Evolutionary conservation across 2,329 filamentous ascomycete species (phyloP), one percentile per base, ranked within the genome.

Genomic region (Colletotrichum phormii): DNA sequence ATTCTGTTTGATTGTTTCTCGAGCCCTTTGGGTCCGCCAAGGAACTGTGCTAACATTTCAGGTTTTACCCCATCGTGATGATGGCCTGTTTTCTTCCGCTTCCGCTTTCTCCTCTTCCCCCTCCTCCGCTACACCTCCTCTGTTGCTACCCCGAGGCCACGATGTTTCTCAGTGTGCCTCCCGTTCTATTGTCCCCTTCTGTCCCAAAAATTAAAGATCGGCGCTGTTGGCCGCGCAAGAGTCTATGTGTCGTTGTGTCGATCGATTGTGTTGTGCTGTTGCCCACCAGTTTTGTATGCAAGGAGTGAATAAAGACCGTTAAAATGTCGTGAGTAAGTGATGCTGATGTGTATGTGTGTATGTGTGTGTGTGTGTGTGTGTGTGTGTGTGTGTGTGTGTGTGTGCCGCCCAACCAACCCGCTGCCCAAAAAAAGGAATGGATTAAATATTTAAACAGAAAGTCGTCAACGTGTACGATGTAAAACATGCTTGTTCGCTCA

Each of bases 291-390:
- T 71, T 65, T 54, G 42, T 49, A 73, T 73, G 68, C 71, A 72
- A 73, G 51, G 71, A 73, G 71, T 72, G 71, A 67, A 73, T 72
- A 55, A 26, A 71, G 62, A 72, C 71, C 67, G 71, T 62, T 62
- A 51, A 70, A 37, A 67, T 72, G 68, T 73, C 71, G 62, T 73
- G 67, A 72, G 63, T 72, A 58, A 72, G 62, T 62, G 31, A 73
- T 73, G 71, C 71, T 71, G 54, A 69, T 72, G 65, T 63, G 46
- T 29, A 67, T 72, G n/a, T n/a, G n/a, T n/a, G n/a, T n/a, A n/a
- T n/a, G n/a, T n/a, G n/a, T n/a, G n/a, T n/a, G n/a, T n/a, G n/a
- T n/a, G n/a, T n/a, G n/a, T n/a, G n/a, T n/a, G n/a, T n/a, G n/a
- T n/a, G n/a, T n/a, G n/a, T n/a, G n/a, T n/a, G n/a, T n/a, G n/a